A percentile compares a stretch with the other conserved stretches of the same genome.
phyloP scores from a whole-genome alignment of 352 stramenopile genomes.

The Globisporangium perplexum region DNA sequence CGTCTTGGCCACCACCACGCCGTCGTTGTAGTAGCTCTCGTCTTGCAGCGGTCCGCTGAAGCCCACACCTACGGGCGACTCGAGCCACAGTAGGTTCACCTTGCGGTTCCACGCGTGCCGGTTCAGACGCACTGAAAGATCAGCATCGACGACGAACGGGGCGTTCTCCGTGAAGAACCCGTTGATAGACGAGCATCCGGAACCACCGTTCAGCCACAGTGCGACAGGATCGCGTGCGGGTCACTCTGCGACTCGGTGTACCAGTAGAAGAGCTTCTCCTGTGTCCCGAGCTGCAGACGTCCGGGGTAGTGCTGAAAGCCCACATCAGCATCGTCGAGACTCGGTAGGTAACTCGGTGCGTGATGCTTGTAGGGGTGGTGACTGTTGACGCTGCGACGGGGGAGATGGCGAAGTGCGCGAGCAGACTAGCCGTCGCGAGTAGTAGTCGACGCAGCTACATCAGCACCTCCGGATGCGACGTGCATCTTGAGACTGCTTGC shows the following conservation, averaged over 20 bases:
- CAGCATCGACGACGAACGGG: slow-evolving; percentile 53
- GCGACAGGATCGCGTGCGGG: slow-evolving; percentile 60
- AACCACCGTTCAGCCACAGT: slow-evolving; percentile 77
- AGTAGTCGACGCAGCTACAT: too few species aligned
- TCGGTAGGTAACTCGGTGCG: too few species aligned
- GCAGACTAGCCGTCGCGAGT: too few species aligned
- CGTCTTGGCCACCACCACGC: too few species aligned
- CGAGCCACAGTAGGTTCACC: slow-evolving; percentile 71
- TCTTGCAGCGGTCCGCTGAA: slow-evolving; percentile 58
- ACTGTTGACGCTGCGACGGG: too few species aligned
- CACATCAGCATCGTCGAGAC: too few species aligned
- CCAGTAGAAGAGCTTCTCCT: slow-evolving; percentile 74
- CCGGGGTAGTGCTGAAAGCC: too few species aligned
- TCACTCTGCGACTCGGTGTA: slow-evolving; percentile 60
- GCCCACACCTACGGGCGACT: slow-evolving; percentile 65
- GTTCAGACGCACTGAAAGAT: slow-evolving; percentile 54
- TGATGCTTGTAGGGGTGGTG: too few species aligned
- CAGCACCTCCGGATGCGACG: too few species aligned
- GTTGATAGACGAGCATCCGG: slow-evolving; percentile 66
- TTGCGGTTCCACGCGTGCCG: slow-evolving; percentile 75
- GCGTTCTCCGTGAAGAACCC: slow-evolving; percentile 73
- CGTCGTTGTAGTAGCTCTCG: slow-evolving; percentile 74
- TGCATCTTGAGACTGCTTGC: too few species aligned
- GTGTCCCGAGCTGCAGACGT: slow-evolving; percentile 36
- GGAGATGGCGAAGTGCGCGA: too few species aligned